Evolutionary conservation across 2,329 filamentous ascomycete genomes (phyloP), one percentile per base, ranked within the genome.

Genomic region (Neofusicoccum sp.): DNA sequence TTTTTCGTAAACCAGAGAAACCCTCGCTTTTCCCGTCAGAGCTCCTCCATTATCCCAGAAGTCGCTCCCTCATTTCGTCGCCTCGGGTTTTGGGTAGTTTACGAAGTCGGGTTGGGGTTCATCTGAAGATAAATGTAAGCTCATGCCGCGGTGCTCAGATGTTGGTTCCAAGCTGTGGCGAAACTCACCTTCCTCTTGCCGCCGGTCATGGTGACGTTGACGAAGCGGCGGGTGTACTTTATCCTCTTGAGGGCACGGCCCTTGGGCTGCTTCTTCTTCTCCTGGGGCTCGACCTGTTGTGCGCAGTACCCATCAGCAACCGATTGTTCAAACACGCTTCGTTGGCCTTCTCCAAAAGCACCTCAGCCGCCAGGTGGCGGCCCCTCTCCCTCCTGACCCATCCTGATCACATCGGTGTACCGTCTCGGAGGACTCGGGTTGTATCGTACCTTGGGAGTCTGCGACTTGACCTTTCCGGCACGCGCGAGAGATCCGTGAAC

Each of bases 401-500:
- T 58, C 36, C 63, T 33, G 61, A 79, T 77, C 51, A 72, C 70
- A 2, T 66, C 61, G 2, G 74, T 71, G 14, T 76, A n/a, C 33
- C 31, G 34, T 41, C 3, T 34, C 14, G 24, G 47, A 31, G 54
- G 4, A 16, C 33, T 44, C 49, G 36, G 57, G 54, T 26, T 24
- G 0, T 61, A 68, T 80, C 85, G 80, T 85, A 92, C 89, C 87
- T 93, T 93, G 76, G 90, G 90, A 73, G 90, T 93, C 82, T 93
- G 90, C 83, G 90, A 93, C 89, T 96, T 96, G 88, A 96, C 92
- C 87, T 96, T 96, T 84, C 91, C 91, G 83, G 90, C 91, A 91
- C 91, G 90, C 80, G 90, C 90, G 82, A 95, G 89, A 78, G 90
- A 95, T 80, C 90, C 90, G 89, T 93, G 90, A 81, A 93, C 90